Evolutionary conservation across 1,139 yeast species (phyloP), one percentile per base, ranked within the genome.

Genomic region (Hyphopichia fennica): DNA sequence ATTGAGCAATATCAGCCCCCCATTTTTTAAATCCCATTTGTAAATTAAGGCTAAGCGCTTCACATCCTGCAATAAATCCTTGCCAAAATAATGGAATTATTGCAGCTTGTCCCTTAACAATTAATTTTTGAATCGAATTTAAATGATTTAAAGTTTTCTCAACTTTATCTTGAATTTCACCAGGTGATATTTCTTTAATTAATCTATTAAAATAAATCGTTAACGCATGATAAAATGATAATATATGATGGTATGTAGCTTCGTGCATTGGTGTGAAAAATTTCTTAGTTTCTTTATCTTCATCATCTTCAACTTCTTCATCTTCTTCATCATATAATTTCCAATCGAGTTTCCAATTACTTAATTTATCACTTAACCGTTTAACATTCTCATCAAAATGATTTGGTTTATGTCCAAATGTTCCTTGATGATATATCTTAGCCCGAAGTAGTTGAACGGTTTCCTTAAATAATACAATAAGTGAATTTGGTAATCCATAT

Each of bases 31-130:
- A 88, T 28, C 89, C 84, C 47, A 73, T 63, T 50, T 87, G 93
- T 36, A 84, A 63, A 32, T 71, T 72, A 1, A 64, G 53, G 3
- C 84, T 78, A 41, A 78, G 76, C 3, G 95, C 87, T 49, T 87
- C 90, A 56, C 95, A 86, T 0, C 96, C 96, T 0, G 95, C 93
- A 39, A 89, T 84, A 51, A 89, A 89, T 0, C 95, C 95, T 56
- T 87, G 95, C 91, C 96, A 89, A 54, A 88, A 81, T 32, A 88
- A 67, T 3, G 96, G 96, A 31, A 85, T 80, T 39, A 87, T 83
- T 25, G 78, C 75, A 1, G 77, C 83, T 37, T 76, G 71, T 28
- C 73, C 74, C n/a, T 68, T 62, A 13, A 79, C 76, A 33, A 81
- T 77, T 38, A 87, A 67, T 35, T 63, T 59, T 45, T 82, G 87